Evolutionary conservation across 2,329 filamentous ascomycete genomes (phyloP), one percentile per base, ranked within the genome.

Genomic region (Mycosphaerella arachidis): DNA sequence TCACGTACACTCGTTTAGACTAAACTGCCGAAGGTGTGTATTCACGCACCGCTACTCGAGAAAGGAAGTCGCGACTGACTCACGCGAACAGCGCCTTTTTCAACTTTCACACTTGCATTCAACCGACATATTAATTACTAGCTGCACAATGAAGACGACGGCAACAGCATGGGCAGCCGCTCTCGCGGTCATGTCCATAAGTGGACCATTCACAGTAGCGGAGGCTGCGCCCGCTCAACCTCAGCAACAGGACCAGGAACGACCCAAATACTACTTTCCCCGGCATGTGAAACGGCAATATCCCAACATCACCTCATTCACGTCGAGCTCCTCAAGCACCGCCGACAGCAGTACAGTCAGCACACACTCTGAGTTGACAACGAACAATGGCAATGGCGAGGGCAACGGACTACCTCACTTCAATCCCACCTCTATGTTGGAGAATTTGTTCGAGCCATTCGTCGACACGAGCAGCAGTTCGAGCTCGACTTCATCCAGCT

Each of bases 1-100:
- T 80, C 78, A 80, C 78, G 72, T 78, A 77, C 79, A 80, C 76
- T 81, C 79, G 78, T 80, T 81, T 80, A 73, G 68, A 71, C 63
- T 62, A 60, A 64, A 63, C 68, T 71, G 71, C 72, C 58, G 70
- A 78, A 73, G 72, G 69, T 72, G 63, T 62, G 66, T 61, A 43
- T 37, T 35, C 3, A 50, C 48, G 20, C 27, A 4, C 30, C 5
- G 27, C 27, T 10, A 35, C 50, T n/a, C 8, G 3, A n/a, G 18
- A 8, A 10, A 52, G 30, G 30, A 54, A 13, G 30, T 13, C 40
- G 46, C 57, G 45, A 54, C 57, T 58, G 59, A 63, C 56, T 18
- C 4, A 6, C 43, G 48, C 37, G 33, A 18, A 37, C 58, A 67
- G 63, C 55, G 58, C 56, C 20, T 57, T 53, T 31, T 57, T 54